Evolutionary conservation across 768 basidiomycete genomes (phyloP).

Genomic region (Serendipita sp.): DNA sequence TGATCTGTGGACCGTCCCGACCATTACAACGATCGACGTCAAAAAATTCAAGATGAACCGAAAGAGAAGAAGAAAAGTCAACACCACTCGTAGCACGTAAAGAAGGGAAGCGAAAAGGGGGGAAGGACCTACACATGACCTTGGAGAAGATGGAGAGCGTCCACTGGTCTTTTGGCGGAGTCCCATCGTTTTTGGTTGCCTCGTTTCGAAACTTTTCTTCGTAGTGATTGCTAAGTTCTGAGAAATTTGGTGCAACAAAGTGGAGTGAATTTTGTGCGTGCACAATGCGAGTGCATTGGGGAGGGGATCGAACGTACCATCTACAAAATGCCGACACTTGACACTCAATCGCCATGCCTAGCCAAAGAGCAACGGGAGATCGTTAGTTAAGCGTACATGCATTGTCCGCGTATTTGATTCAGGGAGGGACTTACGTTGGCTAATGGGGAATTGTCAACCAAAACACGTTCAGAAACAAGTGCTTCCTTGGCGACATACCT

Average conservation of each 20-base stretch:
- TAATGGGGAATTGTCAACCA: too few relatives aligned
- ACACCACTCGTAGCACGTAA: too few relatives aligned
- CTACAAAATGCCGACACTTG: constrained; percentile 7
- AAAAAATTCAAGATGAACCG: too few relatives aligned
- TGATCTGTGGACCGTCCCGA: not conserved
- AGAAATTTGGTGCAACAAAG: too few relatives aligned
- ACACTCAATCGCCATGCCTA: constrained; percentile 6
- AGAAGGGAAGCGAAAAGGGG: too few relatives aligned
- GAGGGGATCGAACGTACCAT: not conserved
- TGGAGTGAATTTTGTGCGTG: too few relatives aligned
- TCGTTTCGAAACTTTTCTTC: not conserved
- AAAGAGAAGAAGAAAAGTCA: too few relatives aligned
- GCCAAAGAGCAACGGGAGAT: not conserved
- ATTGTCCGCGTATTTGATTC: too few relatives aligned
- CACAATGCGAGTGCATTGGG: too few relatives aligned
- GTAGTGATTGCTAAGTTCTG: constrained; percentile 7
- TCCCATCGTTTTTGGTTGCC: not conserved
- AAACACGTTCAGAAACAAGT: not conserved
- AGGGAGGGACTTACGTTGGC: too few relatives aligned
- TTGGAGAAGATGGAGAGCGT: constrained; percentile 4
- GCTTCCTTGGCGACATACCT: not conserved
- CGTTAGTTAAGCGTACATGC: too few relatives aligned
- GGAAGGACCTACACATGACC: constrained; percentile 6
- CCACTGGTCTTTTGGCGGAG: constrained; percentile 3
- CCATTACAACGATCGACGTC: too few relatives aligned